Evolutionary conservation across 768 basidiomycete genomes (phyloP), one percentile per base, ranked within the genome.

Genomic region (Amanita thiersii): DNA sequence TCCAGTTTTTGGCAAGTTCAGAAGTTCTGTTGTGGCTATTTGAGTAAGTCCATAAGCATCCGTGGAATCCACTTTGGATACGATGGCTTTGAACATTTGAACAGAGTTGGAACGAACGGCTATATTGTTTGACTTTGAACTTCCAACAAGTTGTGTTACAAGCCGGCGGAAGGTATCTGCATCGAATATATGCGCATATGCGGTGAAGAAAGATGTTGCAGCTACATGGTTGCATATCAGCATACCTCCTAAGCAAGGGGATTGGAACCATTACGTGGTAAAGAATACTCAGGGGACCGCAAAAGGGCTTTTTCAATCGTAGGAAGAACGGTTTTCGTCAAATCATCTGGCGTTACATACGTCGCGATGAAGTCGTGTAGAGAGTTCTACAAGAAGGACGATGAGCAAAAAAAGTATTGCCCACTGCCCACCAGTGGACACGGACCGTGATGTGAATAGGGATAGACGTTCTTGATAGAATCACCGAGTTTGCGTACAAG

Each of bases 261-360:
- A n/a, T n/a, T n/a, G n/a, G n/a, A 31, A 32, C 30, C 54, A 73
- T 37, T 45, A 87, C 87, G 66, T 25, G 65, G 63, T 3, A 94
- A 68, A 0, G 83, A 76, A 30, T 75, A 66, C 57, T 94, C 92
- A 0, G 93, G 90, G 1, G 86, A 84, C 19, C 88, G 77, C 7
- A 89, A 61, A 5, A 94, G 56, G 1, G 86, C 76, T 50, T 89
- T 90, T 54, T 93, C 90, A 26, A 87, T 75, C 0, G 70, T 68
- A 0, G 89, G 87, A 0, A 92, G 60, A 32, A 93, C 63, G 0
- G 62, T 59, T 3, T 63, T 57, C 1, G 58, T 56, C 20, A 91
- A 61, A 26, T 82, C 77, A 0, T 72, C 66, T 0, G 65, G 54
- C 1, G 63, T 62, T 3, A 87, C 56, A 37, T 68, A 74, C 0